phyloP scores from a whole-genome alignment of 306 rosid genomes.

The Prunus armeniaca region DNA sequence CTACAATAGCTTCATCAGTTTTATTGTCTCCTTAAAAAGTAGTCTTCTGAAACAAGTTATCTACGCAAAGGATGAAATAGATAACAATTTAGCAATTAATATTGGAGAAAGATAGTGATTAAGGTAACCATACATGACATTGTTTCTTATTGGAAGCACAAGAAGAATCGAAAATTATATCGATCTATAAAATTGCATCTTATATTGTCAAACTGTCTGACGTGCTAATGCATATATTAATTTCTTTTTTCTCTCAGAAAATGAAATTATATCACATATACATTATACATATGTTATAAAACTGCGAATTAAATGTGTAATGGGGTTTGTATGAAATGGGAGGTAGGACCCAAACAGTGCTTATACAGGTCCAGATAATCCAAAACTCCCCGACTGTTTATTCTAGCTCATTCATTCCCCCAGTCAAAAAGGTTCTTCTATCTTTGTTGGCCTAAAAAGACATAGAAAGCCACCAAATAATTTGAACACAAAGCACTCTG shows the following conservation, averaged over 20 bases:
- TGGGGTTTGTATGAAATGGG: neutral
- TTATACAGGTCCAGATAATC: conserved; percentile 31
- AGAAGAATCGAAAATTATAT: no score
- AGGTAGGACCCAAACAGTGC: conserved; percentile 19
- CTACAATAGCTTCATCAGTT: no score
- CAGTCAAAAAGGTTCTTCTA: conserved; percentile 85
- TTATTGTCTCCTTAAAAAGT: no score
- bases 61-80: neutral
- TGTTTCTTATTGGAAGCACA: no score
- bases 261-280: no score
- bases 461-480: conserved; percentile 73
- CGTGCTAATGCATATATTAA: no score
- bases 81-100: neutral
- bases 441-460: conserved; percentile 99
- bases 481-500: conserved; percentile 70
- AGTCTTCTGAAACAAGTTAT: neutral
- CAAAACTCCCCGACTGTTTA: conserved; percentile 43
- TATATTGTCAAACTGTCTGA: no score
- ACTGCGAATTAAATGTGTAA: neutral
- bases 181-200: no score
- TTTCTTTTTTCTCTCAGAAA: no score
- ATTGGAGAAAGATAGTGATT: neutral
- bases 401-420: conserved; percentile 30
- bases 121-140: neutral
- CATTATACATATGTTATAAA: neutral